Percentiles rank a stretch among this genome's conserved stretches.
phyloP scores from a whole-genome alignment of 1,284 basidiomycete genomes.

The Fomitiporia mediterranea region DNA sequence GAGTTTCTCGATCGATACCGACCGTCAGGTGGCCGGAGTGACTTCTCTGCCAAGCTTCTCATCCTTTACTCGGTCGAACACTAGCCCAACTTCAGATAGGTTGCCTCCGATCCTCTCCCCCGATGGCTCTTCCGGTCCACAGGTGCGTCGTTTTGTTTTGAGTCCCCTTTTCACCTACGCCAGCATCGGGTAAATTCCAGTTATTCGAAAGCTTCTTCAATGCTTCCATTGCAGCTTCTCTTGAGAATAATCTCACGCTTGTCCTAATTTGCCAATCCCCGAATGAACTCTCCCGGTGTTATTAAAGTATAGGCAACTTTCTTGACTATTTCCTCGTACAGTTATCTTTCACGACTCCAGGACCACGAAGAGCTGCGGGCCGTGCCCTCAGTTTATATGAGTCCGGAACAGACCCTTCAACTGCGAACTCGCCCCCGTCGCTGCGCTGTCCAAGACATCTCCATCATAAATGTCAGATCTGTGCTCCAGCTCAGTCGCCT shows the following conservation, averaged over 20 bases:
- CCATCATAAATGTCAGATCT: slow-evolving; percentile 66
- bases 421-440: slow-evolving; percentile 57
- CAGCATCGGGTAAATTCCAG: not conserved
- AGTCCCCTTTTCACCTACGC: not conserved
- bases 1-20: slow-evolving; percentile 14
- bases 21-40: slow-evolving; percentile 7
- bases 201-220: not conserved
- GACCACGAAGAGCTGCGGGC: slow-evolving; percentile 30
- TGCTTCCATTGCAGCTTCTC: not conserved
- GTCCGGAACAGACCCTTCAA: slow-evolving; percentile 56
- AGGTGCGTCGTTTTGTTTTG: slow-evolving; percentile 8
- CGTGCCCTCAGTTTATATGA: slow-evolving; percentile 51
- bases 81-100: slow-evolving; percentile 13
- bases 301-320: not conserved
- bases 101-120: slow-evolving; percentile 17
- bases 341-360: not conserved
- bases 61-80: slow-evolving; percentile 16
- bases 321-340: not conserved
- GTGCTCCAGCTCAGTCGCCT: slow-evolving; percentile 51
- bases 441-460: slow-evolving; percentile 69
- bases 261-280: not conserved
- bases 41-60: slow-evolving; percentile 19
- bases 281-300: not conserved
- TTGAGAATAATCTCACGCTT: not conserved
- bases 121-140: slow-evolving; percentile 5